phyloP scores from a whole-genome alignment of 495 filamentous ascomycete species.

The Annulohypoxylon moriforme region DNA sequence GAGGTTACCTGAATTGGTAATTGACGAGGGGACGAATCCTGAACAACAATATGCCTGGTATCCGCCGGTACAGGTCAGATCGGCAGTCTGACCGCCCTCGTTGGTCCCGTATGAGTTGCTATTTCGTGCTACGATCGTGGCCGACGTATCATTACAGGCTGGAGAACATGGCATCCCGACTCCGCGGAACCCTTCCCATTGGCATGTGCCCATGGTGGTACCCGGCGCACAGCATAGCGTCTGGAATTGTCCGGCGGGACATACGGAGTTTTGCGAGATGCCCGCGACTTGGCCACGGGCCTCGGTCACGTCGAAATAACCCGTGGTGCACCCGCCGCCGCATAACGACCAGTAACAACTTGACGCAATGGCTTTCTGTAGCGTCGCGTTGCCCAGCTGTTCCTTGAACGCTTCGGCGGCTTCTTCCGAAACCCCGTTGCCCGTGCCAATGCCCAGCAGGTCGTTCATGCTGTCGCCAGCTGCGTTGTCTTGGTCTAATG shows the following conservation, averaged over 20 bases:
- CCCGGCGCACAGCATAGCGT: background rate
- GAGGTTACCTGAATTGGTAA: background rate
- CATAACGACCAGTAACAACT: background rate
- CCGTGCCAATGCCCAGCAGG: background rate
- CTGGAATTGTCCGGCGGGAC: background rate
- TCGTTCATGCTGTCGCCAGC: background rate
- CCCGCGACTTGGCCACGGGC: background rate
- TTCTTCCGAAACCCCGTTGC: background rate
- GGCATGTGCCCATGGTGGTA: background rate
- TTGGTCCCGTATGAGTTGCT: background rate
- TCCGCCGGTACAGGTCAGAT: background rate
- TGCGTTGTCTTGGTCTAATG: background rate
- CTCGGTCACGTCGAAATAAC: background rate
- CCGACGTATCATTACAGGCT: background rate
- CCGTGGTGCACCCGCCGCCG: background rate
- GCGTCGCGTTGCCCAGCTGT: background rate
- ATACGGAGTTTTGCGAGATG: background rate
- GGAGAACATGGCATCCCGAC: background rate
- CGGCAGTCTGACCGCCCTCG: background rate
- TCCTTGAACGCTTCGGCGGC: background rate
- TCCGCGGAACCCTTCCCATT: background rate
- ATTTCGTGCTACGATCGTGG: background rate
- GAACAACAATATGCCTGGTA: background rate
- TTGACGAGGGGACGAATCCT: background rate
- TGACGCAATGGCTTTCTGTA: background rate